Evolutionary conservation across 75 land plant species (phyloP).

Genomic region (Sequoiadendron giganteum): DNA sequence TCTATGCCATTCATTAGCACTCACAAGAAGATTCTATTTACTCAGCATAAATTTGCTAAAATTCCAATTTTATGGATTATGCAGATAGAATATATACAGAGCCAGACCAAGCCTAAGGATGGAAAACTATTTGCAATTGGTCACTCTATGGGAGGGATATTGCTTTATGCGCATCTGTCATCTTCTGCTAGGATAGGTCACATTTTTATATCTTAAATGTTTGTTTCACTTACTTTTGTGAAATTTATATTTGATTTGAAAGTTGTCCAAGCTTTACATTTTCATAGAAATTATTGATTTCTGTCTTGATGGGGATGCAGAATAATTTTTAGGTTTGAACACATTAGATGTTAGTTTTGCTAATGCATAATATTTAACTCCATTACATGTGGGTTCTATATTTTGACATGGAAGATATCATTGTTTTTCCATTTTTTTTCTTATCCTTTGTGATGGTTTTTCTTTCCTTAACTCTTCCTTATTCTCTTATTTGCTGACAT

Average conservation of each 20-base stretch:
- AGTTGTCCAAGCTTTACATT: not conserved
- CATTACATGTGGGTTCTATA: not conserved
- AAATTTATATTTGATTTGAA: slow-evolving; percentile 1
- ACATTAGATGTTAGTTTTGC: not conserved
- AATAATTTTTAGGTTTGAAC: slow-evolving; percentile 4
- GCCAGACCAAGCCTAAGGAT: slow-evolving; percentile 68
- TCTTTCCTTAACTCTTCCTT: not conserved
- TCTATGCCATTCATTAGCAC: not conserved
- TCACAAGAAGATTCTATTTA: not conserved
- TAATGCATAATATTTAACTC: not conserved
- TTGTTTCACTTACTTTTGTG: not conserved
- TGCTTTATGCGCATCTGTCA: slow-evolving; percentile 88
- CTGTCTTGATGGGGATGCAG: not conserved
- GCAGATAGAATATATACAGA: slow-evolving; percentile 86
- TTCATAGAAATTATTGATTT: not conserved
- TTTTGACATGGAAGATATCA: not conserved
- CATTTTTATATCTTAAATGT: not conserved
- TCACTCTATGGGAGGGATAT: slow-evolving; percentile 98
- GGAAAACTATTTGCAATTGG: slow-evolving; percentile 91
- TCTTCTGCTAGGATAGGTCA: slow-evolving; percentile 36
- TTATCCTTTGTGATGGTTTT: not conserved
- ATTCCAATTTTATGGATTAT: slow-evolving; percentile 13
- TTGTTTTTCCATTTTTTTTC: not conserved
- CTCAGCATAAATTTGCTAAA: not conserved
- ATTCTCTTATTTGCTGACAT: not conserved